Percentiles rank a stretch among this genome's conserved stretches.
These are phyloP conservation scores for Pseudozyma tsukubaensis DNA, from an alignment of 1,284 basidiomycete genomes.

Conservation along the genomic window DNA sequence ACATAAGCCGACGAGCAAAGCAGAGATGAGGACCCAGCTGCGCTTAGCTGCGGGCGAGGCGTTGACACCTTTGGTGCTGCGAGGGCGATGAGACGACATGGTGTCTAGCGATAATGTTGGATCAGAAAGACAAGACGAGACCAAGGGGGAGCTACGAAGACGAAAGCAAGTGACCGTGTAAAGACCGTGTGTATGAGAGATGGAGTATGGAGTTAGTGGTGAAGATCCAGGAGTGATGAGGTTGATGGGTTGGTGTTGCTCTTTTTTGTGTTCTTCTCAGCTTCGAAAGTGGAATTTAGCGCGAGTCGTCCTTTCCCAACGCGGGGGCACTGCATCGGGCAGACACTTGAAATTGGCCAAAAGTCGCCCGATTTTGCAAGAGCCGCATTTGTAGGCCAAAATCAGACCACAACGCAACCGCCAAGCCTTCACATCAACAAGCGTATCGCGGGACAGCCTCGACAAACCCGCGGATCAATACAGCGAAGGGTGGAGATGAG, in stretches of 20 bases:
- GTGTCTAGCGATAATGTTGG: background rate
- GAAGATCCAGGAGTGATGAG: background rate
- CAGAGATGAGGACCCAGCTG: constrained; percentile 28
- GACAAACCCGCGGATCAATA: no score
- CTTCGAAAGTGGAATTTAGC: background rate
- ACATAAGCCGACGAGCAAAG: constrained; percentile 34
- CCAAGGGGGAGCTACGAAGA: background rate
- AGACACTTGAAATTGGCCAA: background rate
- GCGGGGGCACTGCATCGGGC: no score
- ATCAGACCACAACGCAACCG: constrained; percentile 17
- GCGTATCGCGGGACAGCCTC: background rate
- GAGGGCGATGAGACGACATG: constrained; percentile 43
- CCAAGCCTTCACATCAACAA: constrained; percentile 5
- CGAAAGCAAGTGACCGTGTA: constrained; percentile 10
- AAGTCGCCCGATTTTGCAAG: constrained; percentile 10
- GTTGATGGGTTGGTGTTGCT: constrained; percentile 1
- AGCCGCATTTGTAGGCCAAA: constrained; percentile 2
- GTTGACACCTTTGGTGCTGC: constrained; percentile 18
- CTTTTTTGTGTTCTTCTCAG: constrained; percentile 1
- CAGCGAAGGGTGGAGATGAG: no score
- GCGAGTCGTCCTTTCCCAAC: background rate
- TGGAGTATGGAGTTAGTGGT: background rate
- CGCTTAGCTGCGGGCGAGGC: constrained; percentile 17
- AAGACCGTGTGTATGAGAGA: constrained; percentile 20
- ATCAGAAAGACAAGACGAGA: background rate